These are phyloP conservation scores for Botrytis galanthina DNA, from an alignment of 2,329 filamentous ascomycete species.

Conservation along the genomic window DNA sequence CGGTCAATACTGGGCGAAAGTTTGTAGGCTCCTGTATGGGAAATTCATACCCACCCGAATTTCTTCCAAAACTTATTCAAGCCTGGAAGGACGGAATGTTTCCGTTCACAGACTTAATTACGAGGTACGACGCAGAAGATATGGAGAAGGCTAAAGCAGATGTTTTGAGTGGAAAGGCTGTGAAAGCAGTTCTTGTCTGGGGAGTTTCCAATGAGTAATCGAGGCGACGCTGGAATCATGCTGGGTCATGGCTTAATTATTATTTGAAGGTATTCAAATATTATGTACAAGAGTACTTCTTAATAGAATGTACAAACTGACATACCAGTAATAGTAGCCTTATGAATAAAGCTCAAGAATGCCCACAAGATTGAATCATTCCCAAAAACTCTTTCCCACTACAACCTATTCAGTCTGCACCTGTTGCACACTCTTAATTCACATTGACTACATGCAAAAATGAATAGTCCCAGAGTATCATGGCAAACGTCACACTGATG, in stretches of 20 bases:
- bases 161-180: conserved; percentile 24
- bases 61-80: conserved; percentile 25
- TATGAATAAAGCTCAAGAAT: background rate
- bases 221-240: background rate
- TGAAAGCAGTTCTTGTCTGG: conserved; percentile 25
- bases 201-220: conserved; percentile 9
- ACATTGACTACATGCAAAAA: conserved; percentile 48
- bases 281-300: background rate
- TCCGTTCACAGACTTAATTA: conserved; percentile 29
- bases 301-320: background rate
- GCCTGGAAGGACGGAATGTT: conserved; percentile 28
- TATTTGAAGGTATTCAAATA: background rate
- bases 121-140: conserved; percentile 25
- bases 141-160: conserved; percentile 27
- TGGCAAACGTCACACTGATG: conserved; percentile 45
- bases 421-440: conserved; percentile 45
- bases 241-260: background rate
- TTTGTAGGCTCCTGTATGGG: conserved; percentile 30
- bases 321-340: background rate
- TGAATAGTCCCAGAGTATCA: conserved; percentile 41
- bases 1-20: conserved; percentile 25
- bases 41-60: conserved; percentile 30
- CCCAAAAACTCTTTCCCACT: background rate
- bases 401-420: conserved; percentile 46
- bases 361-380: background rate